These are phyloP conservation scores for Pyrenula massariospora DNA, from an alignment of 495 filamentous ascomycete genomes.

Conservation along the genomic window DNA sequence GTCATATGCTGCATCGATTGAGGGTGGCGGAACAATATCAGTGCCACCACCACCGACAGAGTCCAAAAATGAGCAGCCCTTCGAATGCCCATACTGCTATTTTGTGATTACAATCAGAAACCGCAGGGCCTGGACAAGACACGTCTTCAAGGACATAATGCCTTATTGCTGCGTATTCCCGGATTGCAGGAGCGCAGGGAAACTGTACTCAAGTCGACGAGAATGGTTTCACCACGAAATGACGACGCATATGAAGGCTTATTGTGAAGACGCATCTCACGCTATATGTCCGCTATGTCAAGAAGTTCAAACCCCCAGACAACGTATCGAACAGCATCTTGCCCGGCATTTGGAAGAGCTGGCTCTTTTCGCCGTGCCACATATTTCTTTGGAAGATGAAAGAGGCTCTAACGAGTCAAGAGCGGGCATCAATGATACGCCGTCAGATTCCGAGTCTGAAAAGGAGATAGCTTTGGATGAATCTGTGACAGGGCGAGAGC, in stretches of 20 bases:
- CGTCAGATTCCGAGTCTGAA: background rate
- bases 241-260: slow-evolving; percentile 1
- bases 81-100: slow-evolving; percentile 20
- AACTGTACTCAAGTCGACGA: slow-evolving; percentile 12
- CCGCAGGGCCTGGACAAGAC: slow-evolving; percentile 9
- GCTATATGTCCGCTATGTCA: slow-evolving; percentile 7
- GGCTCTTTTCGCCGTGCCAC: slow-evolving; percentile 9
- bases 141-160: slow-evolving; percentile 19
- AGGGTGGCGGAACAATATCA: background rate
- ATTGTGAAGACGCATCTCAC: background rate
- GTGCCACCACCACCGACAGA: slow-evolving; percentile 6
- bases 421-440: background rate
- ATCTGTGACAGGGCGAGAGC: too few species aligned
- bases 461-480: background rate
- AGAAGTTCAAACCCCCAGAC: background rate
- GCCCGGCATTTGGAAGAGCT: slow-evolving; percentile 12
- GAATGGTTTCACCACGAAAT: slow-evolving; percentile 15
- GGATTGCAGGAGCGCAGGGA: slow-evolving; percentile 9
- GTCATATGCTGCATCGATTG: background rate
- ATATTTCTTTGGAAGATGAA: background rate
- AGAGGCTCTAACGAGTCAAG: background rate
- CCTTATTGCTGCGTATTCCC: slow-evolving; percentile 15
- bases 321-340: slow-evolving; percentile 7
- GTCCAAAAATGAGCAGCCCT: slow-evolving; percentile 3
- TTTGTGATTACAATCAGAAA: slow-evolving; percentile 8